Evolutionary conservation across 257 asterid species (phyloP), one percentile per base, ranked within the genome.

Genomic region (Solanum microdontum): DNA sequence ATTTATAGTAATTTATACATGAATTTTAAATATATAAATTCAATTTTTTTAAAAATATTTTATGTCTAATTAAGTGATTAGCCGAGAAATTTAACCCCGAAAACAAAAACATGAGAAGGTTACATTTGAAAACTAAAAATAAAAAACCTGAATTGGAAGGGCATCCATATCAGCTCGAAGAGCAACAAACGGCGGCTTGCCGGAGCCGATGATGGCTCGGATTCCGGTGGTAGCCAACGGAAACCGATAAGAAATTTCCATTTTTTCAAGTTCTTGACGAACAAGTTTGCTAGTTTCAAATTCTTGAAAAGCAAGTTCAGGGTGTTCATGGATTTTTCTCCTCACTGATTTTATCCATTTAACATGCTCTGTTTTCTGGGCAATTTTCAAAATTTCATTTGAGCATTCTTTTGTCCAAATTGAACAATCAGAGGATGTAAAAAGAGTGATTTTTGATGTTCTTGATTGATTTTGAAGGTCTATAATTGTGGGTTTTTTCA

Each of bases 141-240:
- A 28, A 82, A 68, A 2, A 82, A 97, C 99, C 99, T 97, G 98
- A 89, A 97, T 93, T 19, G 99, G 99, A 33, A 97, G 92, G 7
- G 99, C 99, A 90, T 97, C 99, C 99, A 96, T 97, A 74, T 97
- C 99, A 30, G 99, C 99, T 86, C 99, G 88, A 84, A 96, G 64
- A 15, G 95, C 99, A 13, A 97, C 99, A 82, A 94, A 95, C 10
- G 98, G 99, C 34, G 99, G 94, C 14, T 84, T 76, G 0, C 98
- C 98, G 66, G 95, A 94, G 7, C 99, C 99, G 39, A 96, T 30
- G 88, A 88, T 34, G 30, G 98, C 99, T 77, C 98, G 82, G 87
- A 96, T 94, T 33, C 99, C 99, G 13, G 99, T 96, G 51, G 79
- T 80, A 9, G 98, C 97, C 75, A 94, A 86, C 9, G 98, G 98